Percentiles rank a stretch among this genome's conserved stretches.
Evolutionary conservation across 1,139 yeast species (phyloP).

Genomic region (Protomyces macrosporus): DNA sequence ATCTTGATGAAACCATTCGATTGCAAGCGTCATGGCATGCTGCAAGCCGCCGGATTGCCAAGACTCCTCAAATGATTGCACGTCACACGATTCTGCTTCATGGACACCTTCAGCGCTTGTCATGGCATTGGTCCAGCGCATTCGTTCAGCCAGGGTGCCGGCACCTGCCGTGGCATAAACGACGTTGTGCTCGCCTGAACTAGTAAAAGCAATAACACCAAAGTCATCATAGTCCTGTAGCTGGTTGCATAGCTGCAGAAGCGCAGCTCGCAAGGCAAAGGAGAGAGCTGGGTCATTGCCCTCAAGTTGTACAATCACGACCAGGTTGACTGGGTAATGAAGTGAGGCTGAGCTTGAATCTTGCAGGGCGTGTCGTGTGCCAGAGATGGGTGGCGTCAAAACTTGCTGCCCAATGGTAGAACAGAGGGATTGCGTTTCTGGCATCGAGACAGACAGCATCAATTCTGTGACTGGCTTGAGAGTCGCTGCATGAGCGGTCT

Average conservation of each 20-base stretch:
- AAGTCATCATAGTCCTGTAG: not conserved
- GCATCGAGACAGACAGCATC: not conserved
- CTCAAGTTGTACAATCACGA: not conserved
- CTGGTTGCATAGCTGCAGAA: not conserved
- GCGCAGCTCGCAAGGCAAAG: not conserved
- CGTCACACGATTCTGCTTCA: not conserved
- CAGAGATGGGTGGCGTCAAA: not conserved
- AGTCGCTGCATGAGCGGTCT: not conserved
- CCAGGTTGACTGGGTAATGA: not conserved
- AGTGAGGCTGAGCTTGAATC: not conserved
- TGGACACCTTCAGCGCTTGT: not conserved
- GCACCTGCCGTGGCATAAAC: not conserved
- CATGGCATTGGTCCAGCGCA: not conserved
- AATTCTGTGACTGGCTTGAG: not conserved
- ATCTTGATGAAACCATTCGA: not conserved
- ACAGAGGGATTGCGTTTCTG: not conserved
- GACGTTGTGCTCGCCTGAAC: not conserved
- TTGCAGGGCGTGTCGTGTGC: not conserved
- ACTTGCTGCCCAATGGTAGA: too few relatives aligned
- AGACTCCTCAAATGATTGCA: not conserved
- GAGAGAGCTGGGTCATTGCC: not conserved
- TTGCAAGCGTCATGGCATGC: not conserved
- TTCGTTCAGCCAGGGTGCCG: not conserved
- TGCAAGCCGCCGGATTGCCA: not conserved
- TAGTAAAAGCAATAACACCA: not conserved